Percentiles rank a stretch among this genome's conserved stretches.
These are phyloP conservation scores for Venturiaceae sp. DNA, from an alignment of 2,329 filamentous ascomycete genomes.

Conservation along the genomic window DNA sequence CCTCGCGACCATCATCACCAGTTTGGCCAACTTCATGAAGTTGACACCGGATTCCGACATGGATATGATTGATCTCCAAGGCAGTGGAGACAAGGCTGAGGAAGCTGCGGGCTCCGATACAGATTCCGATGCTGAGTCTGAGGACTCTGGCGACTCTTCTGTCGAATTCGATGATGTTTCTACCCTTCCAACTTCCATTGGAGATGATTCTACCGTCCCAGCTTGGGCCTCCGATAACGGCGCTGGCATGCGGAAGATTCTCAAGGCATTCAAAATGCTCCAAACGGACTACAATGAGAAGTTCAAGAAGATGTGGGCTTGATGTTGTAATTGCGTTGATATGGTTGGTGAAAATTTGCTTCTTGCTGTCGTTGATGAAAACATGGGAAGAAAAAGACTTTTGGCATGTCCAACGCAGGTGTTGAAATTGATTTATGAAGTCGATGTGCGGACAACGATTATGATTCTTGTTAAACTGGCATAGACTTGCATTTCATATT, in stretches of 20 bases:
- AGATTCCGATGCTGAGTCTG: slow-evolving; percentile 14
- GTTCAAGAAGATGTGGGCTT: slow-evolving; percentile 54
- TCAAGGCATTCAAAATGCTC: slow-evolving; percentile 48
- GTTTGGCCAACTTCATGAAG: slow-evolving; percentile 48
- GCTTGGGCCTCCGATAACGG: slow-evolving; percentile 32
- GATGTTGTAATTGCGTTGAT: too few relatives aligned
- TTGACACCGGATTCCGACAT: slow-evolving; percentile 33
- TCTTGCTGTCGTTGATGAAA: too few relatives aligned
- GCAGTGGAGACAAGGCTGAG: slow-evolving; percentile 41
- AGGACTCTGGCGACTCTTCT: slow-evolving; percentile 10
- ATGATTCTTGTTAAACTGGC: too few relatives aligned
- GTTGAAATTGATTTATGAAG: too few relatives aligned
- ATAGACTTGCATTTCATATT: too few relatives aligned
- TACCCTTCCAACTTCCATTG: slow-evolving; percentile 12
- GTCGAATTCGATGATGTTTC: slow-evolving; percentile 13
- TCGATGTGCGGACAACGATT: too few relatives aligned
- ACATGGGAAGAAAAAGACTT: too few relatives aligned
- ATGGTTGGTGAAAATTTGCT: too few relatives aligned
- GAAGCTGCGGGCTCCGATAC: slow-evolving; percentile 27
- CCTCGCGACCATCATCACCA: slow-evolving; percentile 62
- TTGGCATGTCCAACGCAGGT: too few relatives aligned
- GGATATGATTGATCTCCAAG: slow-evolving; percentile 42
- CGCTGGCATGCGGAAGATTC: slow-evolving; percentile 43
- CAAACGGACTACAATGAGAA: slow-evolving; percentile 53
- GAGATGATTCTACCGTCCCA: slow-evolving; percentile 13